A percentile compares a stretch with the other conserved stretches of the same genome.
These are phyloP conservation scores for Quercus aquifolioides DNA, from an alignment of 306 rosid species.

Conservation along the genomic window DNA sequence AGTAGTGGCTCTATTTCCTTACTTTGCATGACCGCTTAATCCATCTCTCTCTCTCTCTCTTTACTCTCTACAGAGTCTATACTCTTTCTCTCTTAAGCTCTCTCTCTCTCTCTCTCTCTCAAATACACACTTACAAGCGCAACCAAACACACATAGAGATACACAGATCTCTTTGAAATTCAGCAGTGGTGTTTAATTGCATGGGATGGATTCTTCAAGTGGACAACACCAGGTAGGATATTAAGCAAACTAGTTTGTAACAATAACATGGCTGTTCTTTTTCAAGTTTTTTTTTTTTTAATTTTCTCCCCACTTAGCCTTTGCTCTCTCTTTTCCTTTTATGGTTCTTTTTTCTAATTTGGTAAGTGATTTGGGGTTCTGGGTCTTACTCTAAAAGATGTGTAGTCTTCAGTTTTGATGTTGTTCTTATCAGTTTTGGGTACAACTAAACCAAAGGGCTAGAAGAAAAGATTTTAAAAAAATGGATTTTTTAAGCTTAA, in stretches of 20 bases:
- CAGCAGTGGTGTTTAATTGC: slow-evolving; percentile 14
- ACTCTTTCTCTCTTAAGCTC: not conserved
- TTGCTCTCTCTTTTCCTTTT: not conserved
- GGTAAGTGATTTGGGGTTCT: not conserved
- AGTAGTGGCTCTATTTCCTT: slow-evolving; percentile 36
- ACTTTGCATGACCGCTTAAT: slow-evolving; percentile 47
- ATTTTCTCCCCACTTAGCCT: not conserved
- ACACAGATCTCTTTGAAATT: not conserved
- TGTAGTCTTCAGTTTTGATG: not conserved
- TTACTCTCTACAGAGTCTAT: not conserved
- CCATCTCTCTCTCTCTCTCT: slow-evolving; percentile 10
- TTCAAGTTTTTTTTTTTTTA: not conserved
- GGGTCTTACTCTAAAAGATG: slow-evolving; percentile 4
- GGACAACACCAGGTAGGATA: slow-evolving; percentile 69
- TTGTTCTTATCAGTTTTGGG: not conserved
- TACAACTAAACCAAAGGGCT: not conserved
- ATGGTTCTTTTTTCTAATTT: not conserved
- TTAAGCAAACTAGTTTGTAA: not conserved
- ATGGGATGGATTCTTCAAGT: slow-evolving; percentile 82
- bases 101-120: not conserved
- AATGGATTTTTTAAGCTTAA: not conserved
- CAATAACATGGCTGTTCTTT: not conserved
- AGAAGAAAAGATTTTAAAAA: not conserved
- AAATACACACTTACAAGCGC: not conserved
- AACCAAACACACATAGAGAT: not conserved